These are phyloP conservation scores for Fusarium pseudoanthophilum DNA, from an alignment of 2,329 filamentous ascomycete species.

Conservation along the genomic window DNA sequence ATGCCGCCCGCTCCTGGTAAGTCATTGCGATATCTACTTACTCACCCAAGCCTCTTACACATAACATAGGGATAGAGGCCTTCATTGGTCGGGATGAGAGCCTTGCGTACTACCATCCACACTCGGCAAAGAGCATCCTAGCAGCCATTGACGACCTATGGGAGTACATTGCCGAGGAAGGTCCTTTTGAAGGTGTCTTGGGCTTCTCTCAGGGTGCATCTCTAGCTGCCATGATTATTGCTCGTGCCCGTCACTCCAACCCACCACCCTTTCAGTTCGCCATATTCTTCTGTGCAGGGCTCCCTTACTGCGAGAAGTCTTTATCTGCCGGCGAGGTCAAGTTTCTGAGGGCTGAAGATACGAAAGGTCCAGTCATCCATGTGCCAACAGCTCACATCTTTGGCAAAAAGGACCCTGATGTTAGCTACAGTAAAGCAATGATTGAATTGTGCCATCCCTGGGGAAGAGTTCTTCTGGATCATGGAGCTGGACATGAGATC, in stretches of 20 bases:
- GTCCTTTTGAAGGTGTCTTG: background rate
- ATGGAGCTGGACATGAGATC: constrained; percentile 7
- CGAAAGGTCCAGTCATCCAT: background rate
- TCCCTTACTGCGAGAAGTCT: constrained; percentile 1
- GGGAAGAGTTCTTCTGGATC: constrained; percentile 1
- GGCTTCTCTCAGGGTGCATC: background rate
- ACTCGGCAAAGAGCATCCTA: background rate
- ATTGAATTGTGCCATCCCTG: background rate
- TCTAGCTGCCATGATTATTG: constrained; percentile 1
- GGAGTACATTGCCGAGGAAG: background rate
- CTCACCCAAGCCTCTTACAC: background rate
- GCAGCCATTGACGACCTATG: background rate
- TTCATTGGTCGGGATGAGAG: background rate
- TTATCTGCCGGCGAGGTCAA: background rate
- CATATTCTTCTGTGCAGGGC: constrained; percentile 6
- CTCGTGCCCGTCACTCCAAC: background rate
- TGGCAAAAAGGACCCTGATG: constrained; percentile 2
- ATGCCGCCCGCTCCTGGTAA: background rate
- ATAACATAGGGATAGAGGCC: background rate
- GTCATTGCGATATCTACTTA: no score
- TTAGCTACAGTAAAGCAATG: background rate
- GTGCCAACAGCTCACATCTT: background rate
- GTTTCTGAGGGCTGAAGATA: background rate
- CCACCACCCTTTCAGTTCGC: constrained; percentile 4
- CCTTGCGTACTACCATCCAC: background rate